phyloP scores from a whole-genome alignment of 257 asterid genomes.

The Handroanthus guayacan region DNA sequence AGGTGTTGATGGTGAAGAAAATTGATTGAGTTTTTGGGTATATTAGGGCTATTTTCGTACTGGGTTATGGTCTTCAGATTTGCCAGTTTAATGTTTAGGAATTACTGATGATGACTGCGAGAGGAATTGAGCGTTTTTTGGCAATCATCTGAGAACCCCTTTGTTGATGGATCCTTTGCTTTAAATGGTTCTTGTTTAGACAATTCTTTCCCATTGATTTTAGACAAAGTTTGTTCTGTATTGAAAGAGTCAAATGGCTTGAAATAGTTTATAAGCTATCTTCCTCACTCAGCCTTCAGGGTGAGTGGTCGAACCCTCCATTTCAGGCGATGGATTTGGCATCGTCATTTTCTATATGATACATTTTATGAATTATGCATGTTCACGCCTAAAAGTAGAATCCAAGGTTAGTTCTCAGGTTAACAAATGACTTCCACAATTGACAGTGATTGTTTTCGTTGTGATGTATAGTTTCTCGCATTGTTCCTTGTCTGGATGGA shows the following conservation, averaged over 20 bases:
- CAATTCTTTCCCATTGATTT: neutral
- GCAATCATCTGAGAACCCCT: neutral
- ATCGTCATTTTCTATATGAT: neutral
- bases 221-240: too few relatives aligned
- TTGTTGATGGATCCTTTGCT: neutral
- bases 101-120: neutral
- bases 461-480: too few relatives aligned
- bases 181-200: neutral
- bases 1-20: neutral
- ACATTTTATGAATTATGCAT: neutral
- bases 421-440: neutral
- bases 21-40: neutral
- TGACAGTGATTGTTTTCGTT: too few relatives aligned
- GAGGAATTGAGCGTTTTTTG: neutral
- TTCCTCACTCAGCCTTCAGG: too few relatives aligned
- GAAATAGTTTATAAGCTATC: too few relatives aligned
- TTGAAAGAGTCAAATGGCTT: too few relatives aligned
- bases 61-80: constrained; percentile 3
- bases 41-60: neutral
- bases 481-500: neutral
- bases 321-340: too few relatives aligned
- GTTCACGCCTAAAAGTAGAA: neutral
- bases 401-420: neutral
- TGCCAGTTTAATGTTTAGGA: neutral
- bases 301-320: too few relatives aligned